A percentile compares a stretch with the other conserved stretches of the same genome.
phyloP scores from a whole-genome alignment of 2,329 filamentous ascomycete species.

The Hypoxylon sp. region DNA sequence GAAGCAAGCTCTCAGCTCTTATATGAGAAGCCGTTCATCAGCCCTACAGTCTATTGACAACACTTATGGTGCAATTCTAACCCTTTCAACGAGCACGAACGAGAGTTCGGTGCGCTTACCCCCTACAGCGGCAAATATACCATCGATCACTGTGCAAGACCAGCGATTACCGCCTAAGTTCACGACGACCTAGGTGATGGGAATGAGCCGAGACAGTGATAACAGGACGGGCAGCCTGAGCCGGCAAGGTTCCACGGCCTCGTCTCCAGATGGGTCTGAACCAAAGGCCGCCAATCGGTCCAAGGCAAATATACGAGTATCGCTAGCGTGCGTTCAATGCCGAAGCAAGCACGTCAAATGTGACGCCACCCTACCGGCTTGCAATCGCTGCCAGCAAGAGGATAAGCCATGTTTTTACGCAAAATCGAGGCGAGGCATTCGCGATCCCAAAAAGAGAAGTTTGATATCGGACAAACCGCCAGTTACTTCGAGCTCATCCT shows the following conservation, averaged over 20 bases:
- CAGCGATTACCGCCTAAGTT: slow-evolving; percentile 18
- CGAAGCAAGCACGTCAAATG: slow-evolving; percentile 66
- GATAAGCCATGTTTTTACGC: slow-evolving; percentile 64
- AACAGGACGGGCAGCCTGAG: slow-evolving; percentile 38
- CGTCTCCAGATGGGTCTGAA: slow-evolving; percentile 48
- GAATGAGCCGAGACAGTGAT: slow-evolving; percentile 45
- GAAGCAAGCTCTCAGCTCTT: slow-evolving; percentile 39
- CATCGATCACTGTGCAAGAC: slow-evolving; percentile 21
- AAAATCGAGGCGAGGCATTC: slow-evolving; percentile 63
- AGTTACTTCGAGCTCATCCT: slow-evolving; percentile 37
- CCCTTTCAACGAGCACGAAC: slow-evolving; percentile 28
- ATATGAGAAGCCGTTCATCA: slow-evolving; percentile 43
- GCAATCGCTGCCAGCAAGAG: slow-evolving; percentile 59
- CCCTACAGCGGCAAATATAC: slow-evolving; percentile 17
- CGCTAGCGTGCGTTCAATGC: slow-evolving; percentile 64
- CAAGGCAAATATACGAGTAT: slow-evolving; percentile 59
- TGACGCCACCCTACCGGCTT: slow-evolving; percentile 61
- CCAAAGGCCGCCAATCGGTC: slow-evolving; percentile 48
- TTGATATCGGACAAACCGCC: slow-evolving; percentile 53
- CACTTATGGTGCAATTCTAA: slow-evolving; percentile 34
- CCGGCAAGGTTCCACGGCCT: slow-evolving; percentile 45
- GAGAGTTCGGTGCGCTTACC: slow-evolving; percentile 24
- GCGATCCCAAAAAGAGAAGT: slow-evolving; percentile 55
- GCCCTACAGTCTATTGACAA: slow-evolving; percentile 36
- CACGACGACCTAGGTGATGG: slow-evolving; percentile 29